phyloP scores from a whole-genome alignment of 2,329 filamentous ascomycete species.

The Calcarisporium arbuscula region DNA sequence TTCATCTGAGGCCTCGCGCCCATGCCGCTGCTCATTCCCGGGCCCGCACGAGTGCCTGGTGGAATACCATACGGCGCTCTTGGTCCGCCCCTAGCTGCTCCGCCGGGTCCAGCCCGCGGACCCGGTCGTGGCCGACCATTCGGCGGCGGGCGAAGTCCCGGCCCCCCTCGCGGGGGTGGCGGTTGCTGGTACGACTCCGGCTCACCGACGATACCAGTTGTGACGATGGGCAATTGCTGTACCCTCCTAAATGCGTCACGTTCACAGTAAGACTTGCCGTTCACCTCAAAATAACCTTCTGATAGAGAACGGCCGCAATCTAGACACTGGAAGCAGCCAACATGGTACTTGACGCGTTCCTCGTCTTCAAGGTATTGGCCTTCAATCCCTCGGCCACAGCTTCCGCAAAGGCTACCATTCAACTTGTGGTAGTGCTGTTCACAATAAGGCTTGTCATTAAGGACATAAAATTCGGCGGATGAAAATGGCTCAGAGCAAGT shows the following conservation, averaged over 20 bases:
- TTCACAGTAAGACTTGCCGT: slow-evolving; percentile 76
- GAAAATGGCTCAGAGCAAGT: slow-evolving; percentile 76
- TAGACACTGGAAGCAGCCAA: slow-evolving; percentile 76
- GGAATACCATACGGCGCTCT: slow-evolving; percentile 10
- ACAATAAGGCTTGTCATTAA: slow-evolving; percentile 82
- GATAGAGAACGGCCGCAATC: slow-evolving; percentile 69
- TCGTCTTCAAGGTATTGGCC: slow-evolving; percentile 89
- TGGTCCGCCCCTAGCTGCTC: slow-evolving; percentile 7
- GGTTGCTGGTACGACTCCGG: slow-evolving; percentile 12
- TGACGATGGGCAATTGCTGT: slow-evolving; percentile 20
- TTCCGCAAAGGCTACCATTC: slow-evolving; percentile 78
- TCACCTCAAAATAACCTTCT: slow-evolving; percentile 88
- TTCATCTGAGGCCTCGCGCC: slow-evolving; percentile 42
- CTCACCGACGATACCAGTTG: background rate
- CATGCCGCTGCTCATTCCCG: slow-evolving; percentile 10
- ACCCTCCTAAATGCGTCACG: slow-evolving; percentile 65
- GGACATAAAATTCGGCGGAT: slow-evolving; percentile 88
- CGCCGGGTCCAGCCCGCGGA: slow-evolving; percentile 9
- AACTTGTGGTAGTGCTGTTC: slow-evolving; percentile 87
- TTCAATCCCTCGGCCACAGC: slow-evolving; percentile 81
- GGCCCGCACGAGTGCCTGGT: slow-evolving; percentile 8
- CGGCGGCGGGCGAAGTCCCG: slow-evolving; percentile 8
- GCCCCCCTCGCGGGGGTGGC: slow-evolving; percentile 7
- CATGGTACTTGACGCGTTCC: slow-evolving; percentile 71
- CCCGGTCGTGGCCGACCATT: slow-evolving; percentile 15